Conservation (phyloP, 2,329 filamentous ascomycete genomes). For the Botryotinia calthae region DNA sequence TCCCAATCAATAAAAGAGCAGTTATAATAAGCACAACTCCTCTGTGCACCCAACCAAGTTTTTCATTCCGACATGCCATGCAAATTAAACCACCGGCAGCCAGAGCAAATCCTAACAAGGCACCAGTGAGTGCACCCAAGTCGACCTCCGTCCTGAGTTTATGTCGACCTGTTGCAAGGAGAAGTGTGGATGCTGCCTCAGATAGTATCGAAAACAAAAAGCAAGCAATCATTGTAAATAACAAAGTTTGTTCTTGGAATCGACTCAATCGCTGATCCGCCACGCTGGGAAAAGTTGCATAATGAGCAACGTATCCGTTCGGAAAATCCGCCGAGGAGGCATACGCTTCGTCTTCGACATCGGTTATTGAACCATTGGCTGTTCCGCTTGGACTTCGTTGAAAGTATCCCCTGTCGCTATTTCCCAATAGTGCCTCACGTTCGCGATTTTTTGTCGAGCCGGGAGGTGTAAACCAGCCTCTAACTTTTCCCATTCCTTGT, state of each 20-base stretch:
- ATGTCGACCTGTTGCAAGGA: conserved; percentile 66
- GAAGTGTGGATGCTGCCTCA: conserved; percentile 60
- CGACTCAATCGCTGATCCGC: conserved; percentile 49
- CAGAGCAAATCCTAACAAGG: conserved; percentile 63
- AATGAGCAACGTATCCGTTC: conserved; percentile 53
- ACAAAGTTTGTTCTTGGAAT: conserved; percentile 56
- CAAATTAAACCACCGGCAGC: conserved; percentile 60
- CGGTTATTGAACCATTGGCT: conserved; percentile 41
- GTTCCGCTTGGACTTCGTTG: conserved; percentile 28
- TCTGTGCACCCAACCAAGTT: conserved; percentile 45
- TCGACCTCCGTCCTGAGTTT: conserved; percentile 71
- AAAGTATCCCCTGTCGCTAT: conserved; percentile 25
- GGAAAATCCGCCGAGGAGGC: conserved; percentile 49
- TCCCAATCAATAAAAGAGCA: conserved; percentile 47
- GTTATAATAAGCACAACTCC: conserved; percentile 47
- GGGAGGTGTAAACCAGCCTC: conserved; percentile 47
- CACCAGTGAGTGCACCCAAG: conserved; percentile 66
- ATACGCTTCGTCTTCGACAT: conserved; percentile 50
- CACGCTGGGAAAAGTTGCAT: conserved; percentile 52
- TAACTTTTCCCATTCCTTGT: conserved; percentile 51
- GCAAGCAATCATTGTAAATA: conserved; percentile 51
- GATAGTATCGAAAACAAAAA: conserved; percentile 62
- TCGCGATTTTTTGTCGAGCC: conserved; percentile 29
- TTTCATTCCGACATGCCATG: conserved; percentile 52
- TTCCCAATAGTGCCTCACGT: conserved; percentile 32